Evolutionary conservation across 495 filamentous ascomycete species (phyloP).

Genomic region (Clavariopsis aquatica): DNA sequence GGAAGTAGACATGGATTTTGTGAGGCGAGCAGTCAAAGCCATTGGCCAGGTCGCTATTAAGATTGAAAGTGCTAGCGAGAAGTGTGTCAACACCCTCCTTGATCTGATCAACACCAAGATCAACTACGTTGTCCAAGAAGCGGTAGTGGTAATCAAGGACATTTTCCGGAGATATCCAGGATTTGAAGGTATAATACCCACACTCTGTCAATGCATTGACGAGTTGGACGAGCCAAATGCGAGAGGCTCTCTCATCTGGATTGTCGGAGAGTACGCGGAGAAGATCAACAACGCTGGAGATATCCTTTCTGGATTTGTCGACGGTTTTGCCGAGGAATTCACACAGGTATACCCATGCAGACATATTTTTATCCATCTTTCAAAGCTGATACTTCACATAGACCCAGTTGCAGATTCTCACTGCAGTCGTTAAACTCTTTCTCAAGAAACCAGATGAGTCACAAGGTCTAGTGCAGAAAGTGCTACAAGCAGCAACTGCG

Average conservation of each 20-base stretch:
- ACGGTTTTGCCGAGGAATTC: slow-evolving; percentile 90
- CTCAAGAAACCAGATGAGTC: slow-evolving; percentile 88
- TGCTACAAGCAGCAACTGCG: slow-evolving; percentile 85
- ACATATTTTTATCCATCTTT: background rate
- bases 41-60: slow-evolving; percentile 99
- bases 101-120: slow-evolving; percentile 96
- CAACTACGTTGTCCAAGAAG: slow-evolving; percentile 98
- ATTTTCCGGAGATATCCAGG: slow-evolving; percentile 97
- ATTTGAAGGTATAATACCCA: slow-evolving; percentile 97
- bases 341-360: slow-evolving; percentile 61
- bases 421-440: slow-evolving; percentile 95
- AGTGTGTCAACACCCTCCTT: slow-evolving; percentile 89
- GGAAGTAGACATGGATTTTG: slow-evolving; percentile 99
- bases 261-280: slow-evolving; percentile 97
- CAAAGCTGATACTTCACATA: slow-evolving; percentile 45
- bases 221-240: slow-evolving; percentile 95
- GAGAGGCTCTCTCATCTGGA: slow-evolving; percentile 92
- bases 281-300: slow-evolving; percentile 98
- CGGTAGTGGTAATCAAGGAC: slow-evolving; percentile 96
- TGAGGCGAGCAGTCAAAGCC: slow-evolving; percentile 86
- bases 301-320: slow-evolving; percentile 81
- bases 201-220: slow-evolving; percentile 93
- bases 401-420: slow-evolving; percentile 94
- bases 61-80: slow-evolving; percentile 89
- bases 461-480: slow-evolving; percentile 88